Conservation (phyloP, 371 early-diverging fungal species). For the Paraphysoderma sedebokerense region DNA sequence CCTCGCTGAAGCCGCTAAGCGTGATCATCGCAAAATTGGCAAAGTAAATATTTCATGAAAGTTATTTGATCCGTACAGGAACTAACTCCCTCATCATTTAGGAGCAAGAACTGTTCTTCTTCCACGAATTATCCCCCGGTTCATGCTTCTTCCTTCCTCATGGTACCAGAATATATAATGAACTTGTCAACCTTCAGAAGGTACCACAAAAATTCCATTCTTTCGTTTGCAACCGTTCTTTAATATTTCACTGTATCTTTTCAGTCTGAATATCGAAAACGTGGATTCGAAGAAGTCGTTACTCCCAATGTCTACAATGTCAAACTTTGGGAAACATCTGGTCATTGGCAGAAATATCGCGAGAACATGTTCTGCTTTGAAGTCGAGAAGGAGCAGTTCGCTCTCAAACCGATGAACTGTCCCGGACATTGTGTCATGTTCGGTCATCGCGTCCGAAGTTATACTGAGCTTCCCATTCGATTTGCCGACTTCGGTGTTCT, state of each 20-base stretch:
- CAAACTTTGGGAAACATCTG: conserved; percentile 95
- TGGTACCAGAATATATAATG: conserved; percentile 75
- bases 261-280: conserved; percentile 48
- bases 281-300: conserved; percentile 83
- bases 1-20: conserved; percentile 89
- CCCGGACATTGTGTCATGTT: conserved; percentile 94
- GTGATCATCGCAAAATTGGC: conserved; percentile 98
- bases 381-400: conserved; percentile 54
- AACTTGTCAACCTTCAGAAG: conserved; percentile 35
- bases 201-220: background rate
- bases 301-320: conserved; percentile 95
- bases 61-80: background rate
- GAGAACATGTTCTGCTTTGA: conserved; percentile 97
- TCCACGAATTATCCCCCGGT: conserved; percentile 72
- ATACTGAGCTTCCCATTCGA: conserved; percentile 81
- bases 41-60: conserved; percentile 11
- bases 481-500: conserved; percentile 90
- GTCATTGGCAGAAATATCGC: conserved; percentile 98
- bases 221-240: no score
- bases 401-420: conserved; percentile 97
- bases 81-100: background rate
- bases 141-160: conserved; percentile 89
- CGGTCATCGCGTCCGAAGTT: conserved; percentile 60
- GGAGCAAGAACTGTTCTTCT: conserved; percentile 47
- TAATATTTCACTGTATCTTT: background rate